Evolutionary conservation across 371 early-diverging fungal genomes (phyloP).

Genomic region (Umbelopsis sp.): DNA sequence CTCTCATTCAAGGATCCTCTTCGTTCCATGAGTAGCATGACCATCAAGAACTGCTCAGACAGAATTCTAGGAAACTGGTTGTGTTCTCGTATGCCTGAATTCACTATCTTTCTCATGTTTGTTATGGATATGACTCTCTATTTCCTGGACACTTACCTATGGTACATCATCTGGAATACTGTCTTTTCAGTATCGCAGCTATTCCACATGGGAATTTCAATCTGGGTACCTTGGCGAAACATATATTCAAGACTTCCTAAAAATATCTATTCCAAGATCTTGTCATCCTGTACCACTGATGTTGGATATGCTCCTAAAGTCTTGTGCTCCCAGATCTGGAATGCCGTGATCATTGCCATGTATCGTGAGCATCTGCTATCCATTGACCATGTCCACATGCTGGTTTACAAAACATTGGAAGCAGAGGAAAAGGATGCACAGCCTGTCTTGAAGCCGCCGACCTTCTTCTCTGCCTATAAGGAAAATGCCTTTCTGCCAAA

Average conservation of each 20-base stretch:
- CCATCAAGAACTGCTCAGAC: slow-evolving; percentile 59
- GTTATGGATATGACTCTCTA: slow-evolving; percentile 75
- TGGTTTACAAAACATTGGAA: slow-evolving; percentile 76
- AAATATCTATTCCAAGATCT: slow-evolving; percentile 76
- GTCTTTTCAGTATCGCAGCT: slow-evolving; percentile 80
- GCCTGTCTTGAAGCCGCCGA: slow-evolving; percentile 72
- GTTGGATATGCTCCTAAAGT: slow-evolving; percentile 71
- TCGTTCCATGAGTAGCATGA: slow-evolving; percentile 58
- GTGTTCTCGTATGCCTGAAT: slow-evolving; percentile 64
- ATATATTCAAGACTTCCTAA: slow-evolving; percentile 80
- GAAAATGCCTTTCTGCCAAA: slow-evolving; percentile 73
- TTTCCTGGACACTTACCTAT: slow-evolving; percentile 90
- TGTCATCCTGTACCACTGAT: slow-evolving; percentile 70
- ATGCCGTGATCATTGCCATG: slow-evolving; percentile 86
- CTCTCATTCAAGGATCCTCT: slow-evolving; percentile 82
- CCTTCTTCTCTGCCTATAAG: slow-evolving; percentile 75
- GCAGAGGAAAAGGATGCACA: slow-evolving; percentile 37
- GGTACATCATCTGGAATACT: slow-evolving; percentile 89
- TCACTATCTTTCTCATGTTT: slow-evolving; percentile 77
- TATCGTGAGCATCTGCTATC: slow-evolving; percentile 85
- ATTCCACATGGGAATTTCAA: slow-evolving; percentile 79
- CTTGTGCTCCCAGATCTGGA: slow-evolving; percentile 88
- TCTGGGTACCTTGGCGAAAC: slow-evolving; percentile 86
- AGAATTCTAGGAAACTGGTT: slow-evolving; percentile 47
- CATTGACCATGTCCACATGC: slow-evolving; percentile 70